phyloP scores from a whole-genome alignment of 1,139 yeast species.

The Yamadazyma diospyri region DNA sequence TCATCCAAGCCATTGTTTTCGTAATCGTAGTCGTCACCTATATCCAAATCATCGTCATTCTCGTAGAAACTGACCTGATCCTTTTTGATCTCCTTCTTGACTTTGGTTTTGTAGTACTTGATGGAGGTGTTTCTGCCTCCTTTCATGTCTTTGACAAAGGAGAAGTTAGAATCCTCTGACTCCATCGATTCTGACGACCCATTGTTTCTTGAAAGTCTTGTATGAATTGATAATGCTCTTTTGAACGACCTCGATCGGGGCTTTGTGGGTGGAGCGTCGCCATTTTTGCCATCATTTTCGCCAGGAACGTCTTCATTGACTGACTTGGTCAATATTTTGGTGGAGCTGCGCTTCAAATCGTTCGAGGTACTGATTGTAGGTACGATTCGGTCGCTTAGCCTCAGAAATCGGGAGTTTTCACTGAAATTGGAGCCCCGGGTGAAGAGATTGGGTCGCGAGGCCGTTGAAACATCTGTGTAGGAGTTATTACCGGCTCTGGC shows the following conservation, averaged over 20 bases:
- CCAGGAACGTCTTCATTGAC: not conserved
- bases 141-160: slow-evolving; percentile 52
- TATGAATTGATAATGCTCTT: slow-evolving; percentile 4
- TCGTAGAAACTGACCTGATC: no score
- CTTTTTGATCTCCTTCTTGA: no score
- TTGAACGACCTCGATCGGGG: not conserved
- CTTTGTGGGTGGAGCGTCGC: not conserved
- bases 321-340: slow-evolving; percentile 1
- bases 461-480: not conserved
- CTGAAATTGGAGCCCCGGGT: slow-evolving; percentile 4
- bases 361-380: slow-evolving; percentile 1
- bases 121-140: slow-evolving; percentile 63
- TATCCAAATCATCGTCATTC: slow-evolving; percentile 33
- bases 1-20: slow-evolving; percentile 51
- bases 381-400: slow-evolving; percentile 2
- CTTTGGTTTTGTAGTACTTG: slow-evolving; percentile 50
- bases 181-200: slow-evolving; percentile 11
- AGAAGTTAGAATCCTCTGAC: slow-evolving; percentile 30
- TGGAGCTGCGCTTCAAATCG: slow-evolving; percentile 1
- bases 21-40: slow-evolving; percentile 44
- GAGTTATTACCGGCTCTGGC: not conserved
- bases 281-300: not conserved
- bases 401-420: slow-evolving; percentile 4
- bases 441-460: slow-evolving; percentile 1
- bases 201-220: slow-evolving; percentile 6